phyloP scores from a whole-genome alignment of 805 yeast genomes.

The Starmerella lactis-condensi region DNA sequence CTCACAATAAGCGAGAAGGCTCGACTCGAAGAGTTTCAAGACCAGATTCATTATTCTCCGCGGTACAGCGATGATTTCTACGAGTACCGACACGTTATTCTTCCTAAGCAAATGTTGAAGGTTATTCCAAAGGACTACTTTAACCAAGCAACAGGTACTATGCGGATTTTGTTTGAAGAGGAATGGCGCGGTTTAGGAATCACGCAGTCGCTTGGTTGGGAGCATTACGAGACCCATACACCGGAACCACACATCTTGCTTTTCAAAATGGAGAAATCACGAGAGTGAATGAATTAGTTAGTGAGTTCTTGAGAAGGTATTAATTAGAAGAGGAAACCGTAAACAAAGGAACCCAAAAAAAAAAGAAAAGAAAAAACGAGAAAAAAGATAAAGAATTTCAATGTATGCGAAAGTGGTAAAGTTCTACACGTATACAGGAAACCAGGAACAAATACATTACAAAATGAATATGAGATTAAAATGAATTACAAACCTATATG shows the following conservation, averaged over 20 bases:
- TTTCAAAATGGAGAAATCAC: conserved; percentile 33
- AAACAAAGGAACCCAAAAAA: neutral
- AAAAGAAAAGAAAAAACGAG: neutral
- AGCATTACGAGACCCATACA: conserved; percentile 90
- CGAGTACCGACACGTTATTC: conserved; percentile 92
- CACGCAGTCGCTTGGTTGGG: conserved; percentile 96
- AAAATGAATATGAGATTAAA: too few species aligned
- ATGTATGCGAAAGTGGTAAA: neutral
- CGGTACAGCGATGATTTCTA: conserved; percentile 78
- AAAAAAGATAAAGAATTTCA: neutral
- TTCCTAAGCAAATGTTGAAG: conserved; percentile 89
- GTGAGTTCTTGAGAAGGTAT: conserved; percentile 10
- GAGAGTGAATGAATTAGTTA: too few species aligned
- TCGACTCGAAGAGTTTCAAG: conserved; percentile 76
- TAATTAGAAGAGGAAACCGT: neutral
- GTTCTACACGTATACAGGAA: too few species aligned
- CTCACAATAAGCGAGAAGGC: conserved; percentile 70
- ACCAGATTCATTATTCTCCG: conserved; percentile 77
- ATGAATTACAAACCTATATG: too few species aligned
- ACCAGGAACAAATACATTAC: too few species aligned
- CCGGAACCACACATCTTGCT: conserved; percentile 95
- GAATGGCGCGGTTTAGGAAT: conserved; percentile 98
- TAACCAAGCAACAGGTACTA: conserved; percentile 81
- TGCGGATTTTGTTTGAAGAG: conserved; percentile 76
- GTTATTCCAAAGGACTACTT: conserved; percentile 88